Evolutionary conservation across 2,329 filamentous ascomycete species (phyloP), one percentile per base, ranked within the genome.

Genomic region (Davidsoniella eucalypti): DNA sequence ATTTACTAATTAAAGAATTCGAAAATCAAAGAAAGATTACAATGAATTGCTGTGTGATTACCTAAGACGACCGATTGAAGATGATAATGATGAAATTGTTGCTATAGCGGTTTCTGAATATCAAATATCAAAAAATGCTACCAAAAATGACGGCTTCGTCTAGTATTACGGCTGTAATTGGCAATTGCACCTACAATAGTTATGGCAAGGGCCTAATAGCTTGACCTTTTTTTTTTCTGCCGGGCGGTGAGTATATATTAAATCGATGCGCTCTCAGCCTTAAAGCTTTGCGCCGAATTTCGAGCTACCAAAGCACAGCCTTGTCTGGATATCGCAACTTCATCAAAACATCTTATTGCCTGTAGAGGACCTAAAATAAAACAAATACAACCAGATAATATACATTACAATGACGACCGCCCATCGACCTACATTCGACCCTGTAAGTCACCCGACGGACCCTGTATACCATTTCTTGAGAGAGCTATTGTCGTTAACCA

Each of bases 391-490:
- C 40, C 44, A 55, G 45, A 12, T 1, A 33, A 33, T 33, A 1
- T 9, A 9, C 8, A 33, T 9, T 3, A 33, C 29, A 37, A 82
- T 82, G 78, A 82, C 78, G 56, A 76, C 72, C 66, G 78, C 78
- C 40, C 78, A 82, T 57, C 84, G 92, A 68, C 92, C 92, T 51
- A 98, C 92, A 0, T 98, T 98, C 63, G 92, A 98, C 64, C 92
- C 92, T 56, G 85, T 88, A 75, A 56, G 72, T 56, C 48, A 25
- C 2, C 29, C 29, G 12, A 33, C 29, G 12, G 12, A 12, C 29
- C 29, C 29, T 9, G 12, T 33, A 33, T 9, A 33, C 12, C 2
- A 2, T 33, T 33, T 12, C 12, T 9, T 10, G 29, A 33, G 29
- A 5, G 12, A 33, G 29, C 29, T 33, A 12, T 12, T 5, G 12